Evolutionary conservation across 805 yeast species (phyloP), one percentile per base, ranked within the genome.

Genomic region (Yarrowia sp.): DNA sequence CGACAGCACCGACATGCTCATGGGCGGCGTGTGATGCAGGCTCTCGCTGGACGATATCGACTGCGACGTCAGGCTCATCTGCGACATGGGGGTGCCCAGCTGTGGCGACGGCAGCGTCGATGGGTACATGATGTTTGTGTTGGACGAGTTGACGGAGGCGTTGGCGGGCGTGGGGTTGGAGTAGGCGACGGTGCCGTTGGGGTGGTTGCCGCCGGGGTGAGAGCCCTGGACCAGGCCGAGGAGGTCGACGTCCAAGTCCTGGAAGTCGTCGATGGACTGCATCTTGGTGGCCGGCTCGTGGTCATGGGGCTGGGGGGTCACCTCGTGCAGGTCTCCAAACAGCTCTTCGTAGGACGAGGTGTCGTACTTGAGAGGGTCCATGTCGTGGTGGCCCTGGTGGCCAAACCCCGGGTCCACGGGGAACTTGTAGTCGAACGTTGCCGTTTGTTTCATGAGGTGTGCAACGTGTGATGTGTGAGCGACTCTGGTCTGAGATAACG

Each of bases 381-480:
- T 9, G 47, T 39, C 45, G 39, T 38, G 43, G 41, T 13, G 47
- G 31, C 8, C 6, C 55, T 48, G 42, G 31, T 41, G 36, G 43
- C 43, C 44, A 5, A 51, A 51, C 43, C 58, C 58, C 13, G 47
- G 36, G 45, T 55, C 61, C 61, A 55, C 31, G 38, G 61, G 61
- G 61, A 55, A 55, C 61, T 55, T 55, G 61, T 39, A 55, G 61
- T 55, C 61, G 61, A 55, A 55, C 45, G 61, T 39, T 9, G 45
- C 47, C 47, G 61, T 28, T 51, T 51, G 43, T 18, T 51, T 51
- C 43, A 38, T 38, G 43, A 8, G 39, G 8, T 15, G 53, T 31
- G 51, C 15, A n/a, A 2, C 33, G 8, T 32, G 18, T n/a, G 33
- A 31, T 28, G 51, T 31, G 36, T 13, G 48, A 11, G 48, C 8